Evolutionary conservation across 2,329 filamentous ascomycete species (phyloP).

Genomic region (Xylariaceae sp.): DNA sequence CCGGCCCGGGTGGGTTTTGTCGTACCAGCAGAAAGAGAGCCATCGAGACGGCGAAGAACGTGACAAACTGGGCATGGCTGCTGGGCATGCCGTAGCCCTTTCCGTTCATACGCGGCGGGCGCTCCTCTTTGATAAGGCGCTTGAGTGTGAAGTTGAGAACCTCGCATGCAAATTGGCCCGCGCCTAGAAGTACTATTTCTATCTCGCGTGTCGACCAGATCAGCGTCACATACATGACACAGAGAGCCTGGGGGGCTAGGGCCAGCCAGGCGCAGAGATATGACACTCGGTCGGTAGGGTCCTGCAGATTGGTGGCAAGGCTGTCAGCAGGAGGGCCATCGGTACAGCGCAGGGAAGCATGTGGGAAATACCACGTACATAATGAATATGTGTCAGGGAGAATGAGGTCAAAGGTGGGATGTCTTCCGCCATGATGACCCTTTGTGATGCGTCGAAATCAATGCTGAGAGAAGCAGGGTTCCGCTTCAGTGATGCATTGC

Average conservation of each 20-base stretch:
- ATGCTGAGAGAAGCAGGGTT: constrained; percentile 4
- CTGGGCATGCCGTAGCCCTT: constrained; percentile 97
- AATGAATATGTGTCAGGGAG: constrained; percentile 92
- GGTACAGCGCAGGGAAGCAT: background rate
- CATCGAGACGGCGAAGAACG: constrained; percentile 83
- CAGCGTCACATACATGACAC: constrained; percentile 82
- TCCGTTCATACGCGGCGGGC: constrained; percentile 75
- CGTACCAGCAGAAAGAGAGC: constrained; percentile 78
- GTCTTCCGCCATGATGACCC: constrained; percentile 39
- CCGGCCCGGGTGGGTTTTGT: constrained; percentile 54
- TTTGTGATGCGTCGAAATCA: constrained; percentile 6
- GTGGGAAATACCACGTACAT: constrained; percentile 52
- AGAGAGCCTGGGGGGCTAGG: constrained; percentile 85
- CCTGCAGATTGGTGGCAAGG: constrained; percentile 44
- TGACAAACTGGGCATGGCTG: constrained; percentile 91
- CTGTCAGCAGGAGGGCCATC: constrained; percentile 6
- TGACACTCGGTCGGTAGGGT: constrained; percentile 78
- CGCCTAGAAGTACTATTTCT: constrained; percentile 85
- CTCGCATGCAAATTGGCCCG: constrained; percentile 87
- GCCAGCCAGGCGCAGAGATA: constrained; percentile 90
- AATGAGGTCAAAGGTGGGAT: constrained; percentile 70
- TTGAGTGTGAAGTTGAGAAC: constrained; percentile 86
- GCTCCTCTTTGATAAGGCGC: constrained; percentile 84
- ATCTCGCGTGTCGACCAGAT: constrained; percentile 87
- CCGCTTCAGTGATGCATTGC: constrained; percentile 14